phyloP scores from a whole-genome alignment of 768 basidiomycete species.

The Rhodotorula paludigena region DNA sequence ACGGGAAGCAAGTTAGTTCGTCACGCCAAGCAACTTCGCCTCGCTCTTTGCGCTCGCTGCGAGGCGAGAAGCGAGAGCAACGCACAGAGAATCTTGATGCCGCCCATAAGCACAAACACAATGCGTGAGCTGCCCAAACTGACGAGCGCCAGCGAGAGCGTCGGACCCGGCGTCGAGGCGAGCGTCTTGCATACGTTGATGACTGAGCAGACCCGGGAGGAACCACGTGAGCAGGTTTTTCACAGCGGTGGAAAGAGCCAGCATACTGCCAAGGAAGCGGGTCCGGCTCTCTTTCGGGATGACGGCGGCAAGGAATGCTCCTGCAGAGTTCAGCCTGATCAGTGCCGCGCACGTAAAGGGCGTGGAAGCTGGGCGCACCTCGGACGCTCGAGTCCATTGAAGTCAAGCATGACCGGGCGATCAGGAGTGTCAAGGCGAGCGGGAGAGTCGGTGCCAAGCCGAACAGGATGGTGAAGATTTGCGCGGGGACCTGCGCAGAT shows the following conservation, averaged over 20 bases:
- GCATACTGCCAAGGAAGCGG: slow-evolving; percentile 27
- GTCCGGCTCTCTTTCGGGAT: slow-evolving; percentile 20
- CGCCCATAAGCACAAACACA: slow-evolving; percentile 21
- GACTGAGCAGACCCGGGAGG: slow-evolving; percentile 9
- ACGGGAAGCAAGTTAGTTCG: background rate
- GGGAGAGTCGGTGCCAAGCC: slow-evolving; percentile 19
- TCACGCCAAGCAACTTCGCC: no score
- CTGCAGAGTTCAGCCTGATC: background rate
- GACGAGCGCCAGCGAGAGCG: slow-evolving; percentile 11
- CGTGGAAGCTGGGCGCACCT: background rate
- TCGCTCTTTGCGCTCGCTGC: no score
- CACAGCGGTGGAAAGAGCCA: no score
- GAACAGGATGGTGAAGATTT: slow-evolving; percentile 21
- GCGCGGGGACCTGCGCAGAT: slow-evolving; percentile 32
- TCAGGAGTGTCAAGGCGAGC: slow-evolving; percentile 14
- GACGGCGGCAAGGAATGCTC: slow-evolving; percentile 34
- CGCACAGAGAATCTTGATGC: slow-evolving; percentile 26
- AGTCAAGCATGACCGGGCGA: slow-evolving; percentile 8
- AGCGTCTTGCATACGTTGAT: slow-evolving; percentile 35
- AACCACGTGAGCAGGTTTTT: background rate
- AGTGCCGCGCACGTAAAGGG: background rate
- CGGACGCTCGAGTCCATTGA: slow-evolving; percentile 30
- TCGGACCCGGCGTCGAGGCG: slow-evolving; percentile 27
- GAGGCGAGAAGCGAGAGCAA: background rate
- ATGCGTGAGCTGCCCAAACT: slow-evolving; percentile 8